Conservation (phyloP, 2,329 filamentous ascomycete genomes). For the Ceratocystis ficicola region DNA sequence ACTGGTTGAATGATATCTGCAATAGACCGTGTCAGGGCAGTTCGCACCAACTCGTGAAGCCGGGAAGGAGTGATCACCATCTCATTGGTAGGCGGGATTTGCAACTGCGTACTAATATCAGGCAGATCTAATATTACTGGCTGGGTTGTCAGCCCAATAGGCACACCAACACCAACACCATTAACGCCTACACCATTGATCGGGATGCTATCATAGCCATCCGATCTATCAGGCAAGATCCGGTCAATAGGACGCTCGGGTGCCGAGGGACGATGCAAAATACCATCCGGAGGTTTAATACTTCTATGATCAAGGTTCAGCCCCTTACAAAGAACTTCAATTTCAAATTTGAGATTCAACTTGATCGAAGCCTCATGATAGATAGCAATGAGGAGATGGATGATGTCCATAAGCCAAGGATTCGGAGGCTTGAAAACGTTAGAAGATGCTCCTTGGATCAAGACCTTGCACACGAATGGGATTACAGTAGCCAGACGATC, state of each 20-base stretch:
- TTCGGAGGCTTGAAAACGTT: slow-evolving; percentile 89
- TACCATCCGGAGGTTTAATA: slow-evolving; percentile 76
- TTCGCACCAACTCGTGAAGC: slow-evolving; percentile 65
- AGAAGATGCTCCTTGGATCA: slow-evolving; percentile 72
- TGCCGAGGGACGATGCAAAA: slow-evolving; percentile 53
- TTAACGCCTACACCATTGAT: slow-evolving; percentile 57
- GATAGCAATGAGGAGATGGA: slow-evolving; percentile 79
- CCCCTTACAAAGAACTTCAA: slow-evolving; percentile 91
- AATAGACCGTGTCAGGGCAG: slow-evolving; percentile 76
- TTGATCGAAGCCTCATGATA: slow-evolving; percentile 91
- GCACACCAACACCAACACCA: slow-evolving; percentile 45
- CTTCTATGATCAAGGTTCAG: slow-evolving; percentile 83
- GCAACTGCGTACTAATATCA: slow-evolving; percentile 66
- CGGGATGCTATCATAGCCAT: slow-evolving; percentile 72
- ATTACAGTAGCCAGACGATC: slow-evolving; percentile 86
- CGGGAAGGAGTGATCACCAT: slow-evolving; percentile 61
- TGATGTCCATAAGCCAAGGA: slow-evolving; percentile 95
- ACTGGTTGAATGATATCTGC: slow-evolving; percentile 96
- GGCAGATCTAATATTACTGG: slow-evolving; percentile 70
- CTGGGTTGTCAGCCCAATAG: slow-evolving; percentile 63
- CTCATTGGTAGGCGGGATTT: slow-evolving; percentile 69
- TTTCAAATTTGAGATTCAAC: slow-evolving; percentile 95
- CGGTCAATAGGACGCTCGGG: slow-evolving; percentile 42
- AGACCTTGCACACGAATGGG: slow-evolving; percentile 92
- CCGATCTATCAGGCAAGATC: slow-evolving; percentile 53